Conservation (phyloP, 495 filamentous ascomycete species). For the Aspergillus affinis region DNA sequence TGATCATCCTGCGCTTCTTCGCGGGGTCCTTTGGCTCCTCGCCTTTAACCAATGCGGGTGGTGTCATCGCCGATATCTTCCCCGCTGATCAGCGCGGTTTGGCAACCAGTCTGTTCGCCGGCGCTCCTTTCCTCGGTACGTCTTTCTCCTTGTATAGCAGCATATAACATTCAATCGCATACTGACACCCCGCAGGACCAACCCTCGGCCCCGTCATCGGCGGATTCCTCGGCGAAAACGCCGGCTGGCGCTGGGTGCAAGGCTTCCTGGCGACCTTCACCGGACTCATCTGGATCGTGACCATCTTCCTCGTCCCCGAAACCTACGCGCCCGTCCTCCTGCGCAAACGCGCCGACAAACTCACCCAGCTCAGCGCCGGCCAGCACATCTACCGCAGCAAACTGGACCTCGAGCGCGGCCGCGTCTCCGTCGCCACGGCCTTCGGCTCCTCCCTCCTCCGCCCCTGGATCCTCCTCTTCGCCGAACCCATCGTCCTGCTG, state of each 20-base stretch:
- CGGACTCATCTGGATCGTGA: conserved; percentile 29
- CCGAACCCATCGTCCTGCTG: conserved; percentile 59
- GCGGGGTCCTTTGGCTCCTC: conserved; percentile 68
- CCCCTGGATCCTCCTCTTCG: conserved; percentile 57
- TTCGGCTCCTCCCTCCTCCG: conserved; percentile 45
- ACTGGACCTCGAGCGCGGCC: conserved; percentile 41
- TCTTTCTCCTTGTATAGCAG: neutral
- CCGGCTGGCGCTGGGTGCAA: conserved; percentile 63
- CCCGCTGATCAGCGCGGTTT: conserved; percentile 54
- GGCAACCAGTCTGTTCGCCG: conserved; percentile 57
- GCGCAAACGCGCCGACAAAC: conserved; percentile 43
- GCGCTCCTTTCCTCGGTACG: conserved; percentile 56
- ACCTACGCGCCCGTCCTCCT: conserved; percentile 63
- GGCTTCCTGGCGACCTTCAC: conserved; percentile 34
- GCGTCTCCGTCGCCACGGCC: conserved; percentile 33
- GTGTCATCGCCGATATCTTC: conserved; percentile 72
- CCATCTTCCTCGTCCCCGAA: conserved; percentile 52
- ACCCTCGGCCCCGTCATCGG: conserved; percentile 54
- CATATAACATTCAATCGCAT: neutral
- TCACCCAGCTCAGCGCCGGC: conserved; percentile 46
- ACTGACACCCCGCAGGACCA: conserved; percentile 33
- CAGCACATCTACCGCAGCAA: conserved; percentile 50
- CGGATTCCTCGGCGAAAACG: conserved; percentile 52
- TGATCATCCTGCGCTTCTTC: conserved; percentile 70
- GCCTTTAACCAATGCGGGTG: conserved; percentile 63